phyloP scores from a whole-genome alignment of 768 basidiomycete genomes.

The Neoboletus magnificus region DNA sequence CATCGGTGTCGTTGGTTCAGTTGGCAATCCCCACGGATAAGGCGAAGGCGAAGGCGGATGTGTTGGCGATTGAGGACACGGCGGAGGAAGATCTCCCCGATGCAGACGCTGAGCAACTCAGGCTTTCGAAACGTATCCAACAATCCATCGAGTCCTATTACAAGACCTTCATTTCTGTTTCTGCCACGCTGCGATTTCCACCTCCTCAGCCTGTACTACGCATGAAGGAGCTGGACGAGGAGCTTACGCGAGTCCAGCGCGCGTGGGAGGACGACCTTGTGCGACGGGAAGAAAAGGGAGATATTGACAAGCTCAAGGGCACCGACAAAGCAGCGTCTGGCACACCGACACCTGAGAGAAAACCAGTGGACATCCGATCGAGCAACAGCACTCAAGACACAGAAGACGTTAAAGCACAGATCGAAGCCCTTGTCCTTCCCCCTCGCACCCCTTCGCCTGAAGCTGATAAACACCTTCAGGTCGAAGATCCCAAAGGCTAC shows the following conservation, averaged over 20 bases:
- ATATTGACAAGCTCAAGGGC: conserved; percentile 14
- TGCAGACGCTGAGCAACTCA: conserved; percentile 68
- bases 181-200: conserved; percentile 86
- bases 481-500: conserved; percentile 39
- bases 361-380: conserved; percentile 5
- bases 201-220: conserved; percentile 84
- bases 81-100: conserved; percentile 53
- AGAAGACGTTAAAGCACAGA: conserved; percentile 64
- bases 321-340: conserved; percentile 18
- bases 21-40: conserved; percentile 18
- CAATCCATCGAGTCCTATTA: conserved; percentile 80
- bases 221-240: conserved; percentile 87
- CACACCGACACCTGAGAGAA: conserved; percentile 31
- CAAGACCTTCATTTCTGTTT: conserved; percentile 88
- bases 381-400: conserved; percentile 22
- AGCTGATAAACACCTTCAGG: conserved; percentile 23
- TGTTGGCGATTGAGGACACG: conserved; percentile 24
- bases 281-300: conserved; percentile 64
- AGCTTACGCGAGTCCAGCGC: conserved; percentile 63
- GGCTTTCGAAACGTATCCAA: conserved; percentile 74
- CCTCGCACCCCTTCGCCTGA: conserved; percentile 39
- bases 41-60: conserved; percentile 12
- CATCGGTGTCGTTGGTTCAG: conserved; percentile 26
- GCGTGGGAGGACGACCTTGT: conserved; percentile 89
- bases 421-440: conserved; percentile 49